These are phyloP conservation scores for Hypoxylon cercidicola DNA, from an alignment of 495 filamentous ascomycete species.

Conservation along the genomic window DNA sequence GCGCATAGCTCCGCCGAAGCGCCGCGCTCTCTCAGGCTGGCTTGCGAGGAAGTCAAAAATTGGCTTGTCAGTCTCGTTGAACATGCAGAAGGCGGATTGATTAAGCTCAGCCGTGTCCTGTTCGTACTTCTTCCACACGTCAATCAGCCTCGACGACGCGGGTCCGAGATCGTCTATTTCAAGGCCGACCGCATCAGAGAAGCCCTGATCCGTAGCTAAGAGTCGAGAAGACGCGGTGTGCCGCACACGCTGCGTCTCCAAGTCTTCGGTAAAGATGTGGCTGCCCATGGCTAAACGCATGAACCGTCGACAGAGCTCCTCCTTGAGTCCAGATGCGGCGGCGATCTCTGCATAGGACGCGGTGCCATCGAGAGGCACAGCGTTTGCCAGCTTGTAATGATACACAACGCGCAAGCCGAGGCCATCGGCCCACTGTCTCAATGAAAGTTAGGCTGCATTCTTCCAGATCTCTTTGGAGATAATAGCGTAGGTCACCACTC, in stretches of 20 bases:
- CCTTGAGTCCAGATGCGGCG: neutral
- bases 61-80: constrained; percentile 12
- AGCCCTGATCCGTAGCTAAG: neutral
- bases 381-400: constrained; percentile 4
- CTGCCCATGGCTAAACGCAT: constrained; percentile 1
- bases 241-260: neutral
- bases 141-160: neutral
- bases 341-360: constrained; percentile 3
- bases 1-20: constrained; percentile 18
- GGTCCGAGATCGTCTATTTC: neutral
- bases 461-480: constrained; percentile 3
- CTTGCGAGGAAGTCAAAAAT: neutral
- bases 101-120: constrained; percentile 1
- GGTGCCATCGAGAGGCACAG: neutral
- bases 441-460: constrained; percentile 2
- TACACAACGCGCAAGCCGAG: constrained; percentile 17
- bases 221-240: neutral
- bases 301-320: constrained; percentile 1
- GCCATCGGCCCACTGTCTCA: constrained; percentile 7
- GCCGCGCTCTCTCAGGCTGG: constrained; percentile 4
- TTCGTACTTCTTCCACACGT: neutral
- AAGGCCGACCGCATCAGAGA: neutral
- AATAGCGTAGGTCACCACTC: constrained; percentile 8
- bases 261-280: constrained; percentile 3
- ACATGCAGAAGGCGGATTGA: constrained; percentile 11